These are phyloP conservation scores for Gilbertella persicaria DNA, from an alignment of 371 early-diverging fungal species.

Conservation along the genomic window DNA sequence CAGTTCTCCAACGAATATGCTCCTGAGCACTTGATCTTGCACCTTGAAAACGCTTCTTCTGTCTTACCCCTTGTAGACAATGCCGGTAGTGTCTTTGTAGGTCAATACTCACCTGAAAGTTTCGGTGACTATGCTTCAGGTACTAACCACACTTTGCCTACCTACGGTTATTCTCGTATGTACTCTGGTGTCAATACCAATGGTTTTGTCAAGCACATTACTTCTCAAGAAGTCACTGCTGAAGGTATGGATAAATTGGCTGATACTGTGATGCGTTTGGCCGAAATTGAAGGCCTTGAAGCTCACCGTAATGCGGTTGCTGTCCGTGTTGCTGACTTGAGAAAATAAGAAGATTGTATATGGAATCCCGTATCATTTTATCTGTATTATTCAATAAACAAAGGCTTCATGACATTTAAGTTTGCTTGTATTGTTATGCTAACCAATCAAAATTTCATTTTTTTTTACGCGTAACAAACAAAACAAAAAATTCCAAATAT, in stretches of 20 bases:
- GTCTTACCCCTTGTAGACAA: conserved; percentile 71
- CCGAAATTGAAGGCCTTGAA: conserved; percentile 93
- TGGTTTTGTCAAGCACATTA: conserved; percentile 95
- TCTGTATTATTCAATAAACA: no score
- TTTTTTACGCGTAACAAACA: no score
- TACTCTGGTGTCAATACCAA: conserved; percentile 96
- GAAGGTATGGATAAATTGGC: conserved; percentile 88
- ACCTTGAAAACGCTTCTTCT: conserved; percentile 74
- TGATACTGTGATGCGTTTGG: conserved; percentile 89
- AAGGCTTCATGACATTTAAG: no score
- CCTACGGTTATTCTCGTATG: conserved; percentile 97
- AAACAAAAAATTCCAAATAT: no score
- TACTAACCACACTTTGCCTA: conserved; percentile 98
- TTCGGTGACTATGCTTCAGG: conserved; percentile 99
- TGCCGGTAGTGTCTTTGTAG: conserved; percentile 97
- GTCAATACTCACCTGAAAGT: conserved; percentile 93
- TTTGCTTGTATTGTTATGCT: no score
- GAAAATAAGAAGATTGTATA: conserved; percentile 33
- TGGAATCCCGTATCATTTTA: background rate
- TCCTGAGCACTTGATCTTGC: conserved; percentile 97
- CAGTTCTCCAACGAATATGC: conserved; percentile 93
- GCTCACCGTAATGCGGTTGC: conserved; percentile 97
- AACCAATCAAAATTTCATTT: no score
- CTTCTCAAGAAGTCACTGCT: conserved; percentile 86
- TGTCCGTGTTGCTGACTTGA: conserved; percentile 75